A percentile compares a stretch with the other conserved stretches of the same genome.
Conservation (phyloP, 192 early-diverging fungal genomes). For the Backusella circina region DNA sequence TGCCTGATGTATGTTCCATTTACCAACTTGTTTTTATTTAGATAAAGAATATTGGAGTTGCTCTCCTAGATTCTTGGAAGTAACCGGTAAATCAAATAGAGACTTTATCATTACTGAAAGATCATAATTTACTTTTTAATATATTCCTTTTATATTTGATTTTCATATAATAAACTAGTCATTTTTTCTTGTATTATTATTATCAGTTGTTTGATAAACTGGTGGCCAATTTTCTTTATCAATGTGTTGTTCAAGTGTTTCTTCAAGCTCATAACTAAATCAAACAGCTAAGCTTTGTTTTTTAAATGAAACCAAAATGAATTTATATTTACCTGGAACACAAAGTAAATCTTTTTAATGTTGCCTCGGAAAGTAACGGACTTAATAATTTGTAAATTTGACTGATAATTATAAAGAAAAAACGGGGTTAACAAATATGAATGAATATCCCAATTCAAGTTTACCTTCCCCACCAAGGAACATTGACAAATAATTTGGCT, state of each 20-base stretch:
- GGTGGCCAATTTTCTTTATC: neutral
- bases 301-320: neutral
- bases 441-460: neutral
- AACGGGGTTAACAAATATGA: neutral
- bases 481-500: conserved; percentile 53
- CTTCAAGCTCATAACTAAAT: neutral
- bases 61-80: conserved; percentile 19
- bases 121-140: neutral
- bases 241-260: neutral
- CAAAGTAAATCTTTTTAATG: conserved; percentile 56
- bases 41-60: conserved; percentile 18
- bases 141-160: neutral
- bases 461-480: conserved; percentile 47
- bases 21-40: neutral
- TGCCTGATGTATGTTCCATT: neutral
- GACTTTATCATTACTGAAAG: conserved; percentile 23
- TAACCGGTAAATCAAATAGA: conserved; percentile 15
- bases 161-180: neutral
- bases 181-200: neutral
- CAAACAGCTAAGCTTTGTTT: neutral
- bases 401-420: conserved; percentile 15
- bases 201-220: neutral
- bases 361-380: conserved; percentile 52
- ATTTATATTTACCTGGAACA: conserved; percentile 35
- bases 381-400: conserved; percentile 53